These are phyloP conservation scores for Syncephalastrum contaminatum DNA, from an alignment of 371 early-diverging fungal genomes.

Conservation along the genomic window DNA sequence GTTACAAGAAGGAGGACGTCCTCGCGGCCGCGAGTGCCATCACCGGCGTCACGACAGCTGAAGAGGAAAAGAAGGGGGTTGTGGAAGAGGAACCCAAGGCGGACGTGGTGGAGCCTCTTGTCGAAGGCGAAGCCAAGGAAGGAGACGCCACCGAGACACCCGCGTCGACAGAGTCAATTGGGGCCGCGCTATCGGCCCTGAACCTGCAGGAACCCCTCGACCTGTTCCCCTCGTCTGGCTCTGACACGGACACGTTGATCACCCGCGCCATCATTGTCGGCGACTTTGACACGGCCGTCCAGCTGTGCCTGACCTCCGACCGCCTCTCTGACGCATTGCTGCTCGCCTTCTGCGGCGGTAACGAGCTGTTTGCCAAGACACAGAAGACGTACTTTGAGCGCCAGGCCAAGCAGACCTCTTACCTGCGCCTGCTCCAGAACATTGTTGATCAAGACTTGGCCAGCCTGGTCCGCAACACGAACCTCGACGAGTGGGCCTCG, in stretches of 20 bases:
- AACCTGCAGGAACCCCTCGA: slow-evolving; percentile 49
- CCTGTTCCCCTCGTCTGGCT: slow-evolving; percentile 55
- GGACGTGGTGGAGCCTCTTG: slow-evolving; percentile 12
- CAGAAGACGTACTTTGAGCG: slow-evolving; percentile 85
- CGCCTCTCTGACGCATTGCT: slow-evolving; percentile 91
- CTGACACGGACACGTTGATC: slow-evolving; percentile 77
- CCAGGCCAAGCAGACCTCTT: slow-evolving; percentile 53
- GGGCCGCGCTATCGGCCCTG: slow-evolving; percentile 18
- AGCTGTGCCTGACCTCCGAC: slow-evolving; percentile 77
- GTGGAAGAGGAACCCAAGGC: slow-evolving; percentile 11
- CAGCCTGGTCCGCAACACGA: slow-evolving; percentile 79
- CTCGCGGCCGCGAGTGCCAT: slow-evolving; percentile 47
- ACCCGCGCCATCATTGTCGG: slow-evolving; percentile 85
- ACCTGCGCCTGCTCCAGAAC: slow-evolving; percentile 80
- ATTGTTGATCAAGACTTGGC: slow-evolving; percentile 79
- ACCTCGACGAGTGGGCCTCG: slow-evolving; percentile 89
- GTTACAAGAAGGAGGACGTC: slow-evolving; percentile 74
- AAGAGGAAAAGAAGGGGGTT: slow-evolving; percentile 18
- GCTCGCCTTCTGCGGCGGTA: slow-evolving; percentile 85
- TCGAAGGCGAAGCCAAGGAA: neutral
- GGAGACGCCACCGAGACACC: slow-evolving; percentile 7
- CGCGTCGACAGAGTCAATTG: slow-evolving; percentile 9
- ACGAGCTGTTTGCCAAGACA: slow-evolving; percentile 79
- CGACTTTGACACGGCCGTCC: slow-evolving; percentile 89
- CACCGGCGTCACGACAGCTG: slow-evolving; percentile 23